Evolutionary conservation across 2,329 filamentous ascomycete species (phyloP), one percentile per base, ranked within the genome.

Genomic region (Alternaria sp.): DNA sequence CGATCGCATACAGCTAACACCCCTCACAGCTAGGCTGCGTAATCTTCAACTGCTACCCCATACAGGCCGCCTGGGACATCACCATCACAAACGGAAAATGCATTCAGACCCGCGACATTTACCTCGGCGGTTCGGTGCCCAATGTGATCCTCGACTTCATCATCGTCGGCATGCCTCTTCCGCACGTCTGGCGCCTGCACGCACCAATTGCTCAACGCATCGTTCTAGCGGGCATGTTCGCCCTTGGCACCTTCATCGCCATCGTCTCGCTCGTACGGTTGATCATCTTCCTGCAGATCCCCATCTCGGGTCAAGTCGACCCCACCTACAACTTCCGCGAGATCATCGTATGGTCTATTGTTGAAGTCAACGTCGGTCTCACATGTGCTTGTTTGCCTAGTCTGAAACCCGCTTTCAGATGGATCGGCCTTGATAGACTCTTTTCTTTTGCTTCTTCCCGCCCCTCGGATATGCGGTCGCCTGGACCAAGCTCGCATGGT

Each of bases 281-380:
- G 8, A 60, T 60, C 43, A 65, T 72, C 46, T 71, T 73, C 56
- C 54, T 73, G 22, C 55, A 66, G 18, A 70, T 72, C 18, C 66
- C 66, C 25, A 67, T 69, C 38, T 62, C 60, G 3, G 60, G 65
- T 9, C 52, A 59, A 5, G 64, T 60, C 25, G 67, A 73, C 48
- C 54, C 66, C 0, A 72, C 71, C 10, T 73, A 68, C 64, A 71
- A 68, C 55, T 73, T 69, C 64, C 64, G 67, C 49, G 71, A 73
- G 25, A 66, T 73, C 57, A 67, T 70, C 44, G 54, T 71, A 4
- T 73, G 71, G 71, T 62, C 54, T 7, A 57, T 70, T 25, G 67
- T 72, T n/a, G 69, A 72, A 44, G 56, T 70, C 55, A 72, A 72
- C 52, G 58, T 72, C 9, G 69, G 70, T n/a, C 59, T 72, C 20